Percentiles rank a stretch among this genome's conserved stretches.
Conservation (phyloP, 129 eudicot species). For the Flaveria sonorensis region DNA sequence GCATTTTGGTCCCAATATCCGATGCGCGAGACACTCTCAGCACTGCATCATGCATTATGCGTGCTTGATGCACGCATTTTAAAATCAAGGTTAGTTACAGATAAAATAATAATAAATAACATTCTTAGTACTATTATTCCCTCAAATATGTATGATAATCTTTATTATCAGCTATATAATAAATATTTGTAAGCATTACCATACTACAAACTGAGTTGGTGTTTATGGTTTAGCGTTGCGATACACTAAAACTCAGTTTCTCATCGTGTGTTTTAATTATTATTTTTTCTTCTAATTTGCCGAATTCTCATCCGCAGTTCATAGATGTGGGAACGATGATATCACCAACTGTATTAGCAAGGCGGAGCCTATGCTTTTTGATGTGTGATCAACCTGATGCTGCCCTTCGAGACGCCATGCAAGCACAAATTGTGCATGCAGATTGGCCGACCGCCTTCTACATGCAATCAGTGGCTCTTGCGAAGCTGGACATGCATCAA, state of each 20-base stretch:
- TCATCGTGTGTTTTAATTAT: neutral
- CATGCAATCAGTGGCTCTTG: conserved; percentile 87
- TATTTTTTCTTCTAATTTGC: neutral
- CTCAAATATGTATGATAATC: neutral
- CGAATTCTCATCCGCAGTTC: conserved; percentile 48
- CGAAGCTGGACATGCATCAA: conserved; percentile 79
- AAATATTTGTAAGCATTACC: neutral
- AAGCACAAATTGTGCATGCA: conserved; percentile 76
- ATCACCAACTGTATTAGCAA: conserved; percentile 77
- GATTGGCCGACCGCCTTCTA: conserved; percentile 89
- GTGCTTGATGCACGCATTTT: too few species aligned
- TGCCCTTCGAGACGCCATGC: conserved; percentile 93
- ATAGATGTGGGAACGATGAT: conserved; percentile 76
- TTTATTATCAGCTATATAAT: neutral
- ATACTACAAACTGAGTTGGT: neutral
- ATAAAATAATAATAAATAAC: neutral
- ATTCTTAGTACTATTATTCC: neutral
- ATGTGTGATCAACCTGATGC: conserved; percentile 81
- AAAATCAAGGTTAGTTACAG: too few species aligned
- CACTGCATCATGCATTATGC: too few species aligned
- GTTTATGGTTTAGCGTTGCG: neutral
- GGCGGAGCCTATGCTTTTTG: conserved; percentile 69
- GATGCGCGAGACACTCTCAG: too few species aligned
- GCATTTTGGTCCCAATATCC: too few species aligned
- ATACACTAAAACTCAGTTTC: neutral